Evolutionary conservation across 495 filamentous ascomycete species (phyloP), one percentile per base, ranked within the genome.

Genomic region (Astrothelium macrocarpum): DNA sequence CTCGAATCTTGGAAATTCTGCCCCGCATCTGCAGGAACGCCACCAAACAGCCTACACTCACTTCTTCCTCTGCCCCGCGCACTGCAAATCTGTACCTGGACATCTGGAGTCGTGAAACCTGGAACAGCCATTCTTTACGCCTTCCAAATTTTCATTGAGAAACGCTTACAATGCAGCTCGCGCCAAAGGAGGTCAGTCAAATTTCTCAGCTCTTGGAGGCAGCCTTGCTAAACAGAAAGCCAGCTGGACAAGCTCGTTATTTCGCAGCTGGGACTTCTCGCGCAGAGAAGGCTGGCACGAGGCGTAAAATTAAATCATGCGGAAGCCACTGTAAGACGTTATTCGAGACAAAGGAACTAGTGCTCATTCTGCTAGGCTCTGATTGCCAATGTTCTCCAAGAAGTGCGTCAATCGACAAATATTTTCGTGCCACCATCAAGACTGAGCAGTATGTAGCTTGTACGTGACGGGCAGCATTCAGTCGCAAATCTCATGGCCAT

Each of bases 241-340:
- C 67, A 97, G 95, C 78, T 97, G 68, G 94, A 98, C 80, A 98
- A 98, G 84, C 90, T 98, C 76, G 81, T 85, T 70, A 93, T 95
- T 73, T 92, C 91, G 32, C 91, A 96, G 71, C 76, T 95, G 58
- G 94, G 95, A 60, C 81, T 88, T 64, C 81, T 97, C 62, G 94
- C 94, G 63, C 94, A 98, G 78, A 81, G 85, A 45, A 85, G 94
- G 61, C 86, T 98, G 43, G 94, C 94, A 53, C 81, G 94, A 64
- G 94, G 94, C 60, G 84, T 97, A 32, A 87, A 84, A 66, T 77
- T 98, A 68, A 98, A 98, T 74, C 90, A 97, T 78, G 79, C 87
- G 26, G 94, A 98, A 78, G 90, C 94, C 60, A 87, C 83, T 59
- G 91, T 95, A 82, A 66, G 85, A 29, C 59, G 28, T 59, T 25